Evolutionary conservation across 805 yeast species (phyloP).

Genomic region (Starmera caribaea): DNA sequence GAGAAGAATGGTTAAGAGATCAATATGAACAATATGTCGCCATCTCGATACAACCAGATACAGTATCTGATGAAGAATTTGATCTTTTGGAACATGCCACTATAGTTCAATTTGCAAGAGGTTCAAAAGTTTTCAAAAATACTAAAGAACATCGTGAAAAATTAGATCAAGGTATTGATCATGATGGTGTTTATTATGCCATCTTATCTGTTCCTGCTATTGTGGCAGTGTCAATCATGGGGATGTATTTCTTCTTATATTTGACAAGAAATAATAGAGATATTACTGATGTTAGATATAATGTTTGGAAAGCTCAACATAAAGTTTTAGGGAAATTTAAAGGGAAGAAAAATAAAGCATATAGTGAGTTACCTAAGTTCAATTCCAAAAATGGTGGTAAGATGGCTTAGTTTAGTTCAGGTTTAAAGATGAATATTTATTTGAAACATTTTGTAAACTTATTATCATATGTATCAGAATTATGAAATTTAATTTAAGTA

Average conservation of each 20-base stretch:
- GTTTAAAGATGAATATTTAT: too few species aligned
- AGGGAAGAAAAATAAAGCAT: conserved; percentile 27
- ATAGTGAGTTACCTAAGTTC: conserved; percentile 31
- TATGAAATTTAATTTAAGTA: background rate
- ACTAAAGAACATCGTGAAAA: conserved; percentile 33
- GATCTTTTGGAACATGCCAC: conserved; percentile 44
- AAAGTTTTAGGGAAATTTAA: conserved; percentile 30
- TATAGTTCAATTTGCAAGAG: conserved; percentile 31
- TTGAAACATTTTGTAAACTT: too few species aligned
- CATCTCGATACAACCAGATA: conserved; percentile 67
- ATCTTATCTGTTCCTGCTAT: conserved; percentile 61
- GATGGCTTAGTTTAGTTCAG: background rate
- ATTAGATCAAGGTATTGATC: conserved; percentile 34
- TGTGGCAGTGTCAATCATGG: conserved; percentile 48
- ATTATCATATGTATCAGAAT: background rate
- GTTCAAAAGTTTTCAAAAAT: conserved; percentile 30
- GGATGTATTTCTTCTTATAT: conserved; percentile 56
- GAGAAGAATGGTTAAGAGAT: conserved; percentile 56
- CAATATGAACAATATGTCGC: conserved; percentile 44
- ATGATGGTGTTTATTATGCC: conserved; percentile 47
- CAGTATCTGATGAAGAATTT: conserved; percentile 56
- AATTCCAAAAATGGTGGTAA: conserved; percentile 11
- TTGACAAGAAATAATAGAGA: conserved; percentile 49
- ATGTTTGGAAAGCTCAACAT: conserved; percentile 25
- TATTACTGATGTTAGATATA: conserved; percentile 31